Percentiles rank a stretch among this genome's conserved stretches.
phyloP scores from a whole-genome alignment of 2,329 filamentous ascomycete genomes.

The Fusarium graminum region DNA sequence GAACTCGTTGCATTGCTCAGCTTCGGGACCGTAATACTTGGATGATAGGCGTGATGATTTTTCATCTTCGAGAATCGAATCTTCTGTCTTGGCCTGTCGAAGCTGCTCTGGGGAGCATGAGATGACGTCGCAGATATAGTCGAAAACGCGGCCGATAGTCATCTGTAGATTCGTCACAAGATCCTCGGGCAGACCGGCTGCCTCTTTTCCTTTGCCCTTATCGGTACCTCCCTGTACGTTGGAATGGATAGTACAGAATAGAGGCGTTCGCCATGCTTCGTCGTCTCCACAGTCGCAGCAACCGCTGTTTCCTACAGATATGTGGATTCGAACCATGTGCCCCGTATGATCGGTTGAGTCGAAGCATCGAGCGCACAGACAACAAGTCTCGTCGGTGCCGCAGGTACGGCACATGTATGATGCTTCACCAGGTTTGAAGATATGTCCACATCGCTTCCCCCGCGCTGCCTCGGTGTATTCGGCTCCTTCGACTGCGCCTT shows the following conservation, averaged over 20 bases:
- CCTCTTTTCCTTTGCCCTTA: constrained; percentile 73
- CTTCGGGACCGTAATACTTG: constrained; percentile 74
- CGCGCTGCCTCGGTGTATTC: constrained; percentile 94
- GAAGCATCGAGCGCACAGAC: constrained; percentile 93
- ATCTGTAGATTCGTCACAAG: constrained; percentile 82
- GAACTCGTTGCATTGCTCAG: constrained; percentile 70
- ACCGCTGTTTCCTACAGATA: constrained; percentile 91
- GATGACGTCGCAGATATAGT: constrained; percentile 98
- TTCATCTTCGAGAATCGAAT: constrained; percentile 86
- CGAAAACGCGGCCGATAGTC: constrained; percentile 86
- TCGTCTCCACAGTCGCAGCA: constrained; percentile 98
- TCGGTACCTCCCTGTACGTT: constrained; percentile 62
- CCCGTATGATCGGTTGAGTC: constrained; percentile 94
- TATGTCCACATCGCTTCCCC: constrained; percentile 95
- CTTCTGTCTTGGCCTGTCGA: constrained; percentile 83
- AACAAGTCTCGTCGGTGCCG: constrained; percentile 93
- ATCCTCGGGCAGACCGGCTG: constrained; percentile 76
- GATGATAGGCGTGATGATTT: constrained; percentile 79
- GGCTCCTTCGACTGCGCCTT: constrained; percentile 91
- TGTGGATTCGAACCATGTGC: constrained; percentile 89
- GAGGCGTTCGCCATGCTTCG: constrained; percentile 90
- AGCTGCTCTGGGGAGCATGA: constrained; percentile 98
- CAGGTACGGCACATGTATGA: constrained; percentile 96
- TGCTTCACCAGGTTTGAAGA: constrained; percentile 94
- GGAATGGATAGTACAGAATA: constrained; percentile 95